Evolutionary conservation across 768 basidiomycete species (phyloP).

Genomic region (Mycena venus): DNA sequence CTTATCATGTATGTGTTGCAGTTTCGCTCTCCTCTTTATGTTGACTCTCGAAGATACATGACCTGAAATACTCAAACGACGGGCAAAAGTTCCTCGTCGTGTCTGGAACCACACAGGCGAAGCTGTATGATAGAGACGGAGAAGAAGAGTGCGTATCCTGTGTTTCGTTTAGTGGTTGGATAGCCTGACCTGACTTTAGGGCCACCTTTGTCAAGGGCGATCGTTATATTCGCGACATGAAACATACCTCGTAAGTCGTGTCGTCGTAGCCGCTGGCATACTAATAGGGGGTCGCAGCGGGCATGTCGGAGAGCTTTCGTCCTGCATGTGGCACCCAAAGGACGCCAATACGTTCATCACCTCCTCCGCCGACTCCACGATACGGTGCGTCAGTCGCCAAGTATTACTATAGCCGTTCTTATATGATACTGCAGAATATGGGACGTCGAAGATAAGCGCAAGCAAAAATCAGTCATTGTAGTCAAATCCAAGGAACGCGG

Average conservation of each 20-base stretch:
- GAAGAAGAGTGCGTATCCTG: constrained; percentile 83
- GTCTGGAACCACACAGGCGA: constrained; percentile 90
- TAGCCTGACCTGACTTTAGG: constrained; percentile 70
- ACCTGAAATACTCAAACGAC: constrained; percentile 90
- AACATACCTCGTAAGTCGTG: constrained; percentile 88
- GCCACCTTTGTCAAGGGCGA: constrained; percentile 93
- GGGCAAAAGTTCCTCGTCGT: constrained; percentile 89
- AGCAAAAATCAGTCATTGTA: constrained; percentile 96
- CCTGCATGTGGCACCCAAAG: constrained; percentile 95
- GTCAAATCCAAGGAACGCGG: constrained; percentile 97
- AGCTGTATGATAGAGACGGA: constrained; percentile 92
- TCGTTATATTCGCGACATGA: constrained; percentile 98
- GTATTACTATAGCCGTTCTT: neutral
- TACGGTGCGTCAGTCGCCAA: constrained; percentile 69
- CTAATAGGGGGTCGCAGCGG: constrained; percentile 66
- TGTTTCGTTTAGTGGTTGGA: constrained; percentile 39
- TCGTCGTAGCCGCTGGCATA: constrained; percentile 14
- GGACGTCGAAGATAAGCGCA: constrained; percentile 92
- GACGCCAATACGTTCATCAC: constrained; percentile 90
- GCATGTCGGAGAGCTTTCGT: constrained; percentile 92
- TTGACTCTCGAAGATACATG: constrained; percentile 75
- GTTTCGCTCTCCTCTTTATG: constrained; percentile 24
- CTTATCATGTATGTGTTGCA: constrained; percentile 78
- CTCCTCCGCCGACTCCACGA: constrained; percentile 94
- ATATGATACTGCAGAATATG: constrained; percentile 76